Base-by-base conservation (phyloP, 1,139 yeast genomes). In the Scheffersomyces parashehatae region DNA sequence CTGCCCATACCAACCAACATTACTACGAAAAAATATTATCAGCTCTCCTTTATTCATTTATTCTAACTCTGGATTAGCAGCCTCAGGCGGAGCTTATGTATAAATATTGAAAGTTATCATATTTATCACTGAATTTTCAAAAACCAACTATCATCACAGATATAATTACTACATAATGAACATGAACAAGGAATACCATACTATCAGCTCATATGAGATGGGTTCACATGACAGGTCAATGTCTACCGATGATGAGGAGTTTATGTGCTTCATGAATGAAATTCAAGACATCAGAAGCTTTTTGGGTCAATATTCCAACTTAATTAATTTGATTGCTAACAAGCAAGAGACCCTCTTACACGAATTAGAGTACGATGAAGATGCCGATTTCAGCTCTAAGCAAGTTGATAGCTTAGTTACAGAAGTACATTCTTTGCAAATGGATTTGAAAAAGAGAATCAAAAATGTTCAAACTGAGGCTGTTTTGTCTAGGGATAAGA, bases 271-370 rank as follows among this genome's bases (percentile, higher is more conserved):
- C 64, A 89, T 89, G 83, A 78, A 81, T 54, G 87, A 85, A 59
- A 81, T 90, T 49, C 90, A 87, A 59, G 82, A 79, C 53, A 81
- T 91, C 63, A 88, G 89, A 68, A 79, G 80, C 50, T 83, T 83
- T 56, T 78, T 91, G 52, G 88, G 83, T 52, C 87, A 83, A 61
- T 90, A 88, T 66, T 85, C 86, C 56, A 83, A 64, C 47, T 59
- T 88, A 55, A 81, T 91, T 51, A 83, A 84, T 51, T 78, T 88
- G 58, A 83, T 90, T 49, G 88, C 88, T 59, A 77, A 81, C 47
- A 79, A 87, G 58, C 97, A 91, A 71, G 78, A 83, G 60, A 82
- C 85, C 52, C 76, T 90, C 38, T 71, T 91, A 53, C 88, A 85
- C 54, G 96, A 89, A 54, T 83, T 70, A 43, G 73, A 69, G 53